Percentiles rank a stretch among this genome's conserved stretches.
Evolutionary conservation across 2,329 filamentous ascomycete genomes (phyloP).

Genomic region (Colletotrichum sp.): DNA sequence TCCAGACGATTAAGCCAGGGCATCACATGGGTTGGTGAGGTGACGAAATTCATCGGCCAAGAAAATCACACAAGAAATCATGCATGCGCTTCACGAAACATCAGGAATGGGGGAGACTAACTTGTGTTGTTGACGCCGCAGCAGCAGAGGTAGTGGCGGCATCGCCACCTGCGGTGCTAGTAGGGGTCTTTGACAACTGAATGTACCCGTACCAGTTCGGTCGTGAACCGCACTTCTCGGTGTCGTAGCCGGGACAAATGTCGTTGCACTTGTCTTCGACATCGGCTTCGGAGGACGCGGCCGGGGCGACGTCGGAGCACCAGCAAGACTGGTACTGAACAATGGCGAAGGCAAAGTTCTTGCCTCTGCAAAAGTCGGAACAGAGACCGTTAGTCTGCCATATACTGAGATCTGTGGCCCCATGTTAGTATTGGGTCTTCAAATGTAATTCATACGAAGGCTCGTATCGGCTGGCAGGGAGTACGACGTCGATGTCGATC

Average conservation of each 20-base stretch:
- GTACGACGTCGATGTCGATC: not conserved
- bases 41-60: not conserved
- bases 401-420: slow-evolving; percentile 51
- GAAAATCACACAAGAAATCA: slow-evolving; percentile 16
- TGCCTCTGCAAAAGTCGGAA: slow-evolving; percentile 57
- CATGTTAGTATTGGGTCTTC: not conserved
- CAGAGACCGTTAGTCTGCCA: slow-evolving; percentile 77
- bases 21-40: slow-evolving; percentile 8
- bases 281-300: slow-evolving; percentile 34
- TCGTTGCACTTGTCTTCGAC: slow-evolving; percentile 55
- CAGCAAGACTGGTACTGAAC: slow-evolving; percentile 71
- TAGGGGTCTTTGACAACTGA: slow-evolving; percentile 53
- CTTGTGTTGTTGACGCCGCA: slow-evolving; percentile 24
- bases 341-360: slow-evolving; percentile 69
- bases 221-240: slow-evolving; percentile 64
- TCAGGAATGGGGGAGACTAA: slow-evolving; percentile 3
- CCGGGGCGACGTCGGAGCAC: slow-evolving; percentile 75
- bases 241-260: slow-evolving; percentile 71
- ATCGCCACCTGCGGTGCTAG: slow-evolving; percentile 53
- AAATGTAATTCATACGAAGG: not conserved
- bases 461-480: not conserved
- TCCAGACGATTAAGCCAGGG: slow-evolving; percentile 23
- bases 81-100: not conserved
- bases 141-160: slow-evolving; percentile 21
- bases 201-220: slow-evolving; percentile 68